Evolutionary conservation across 192 early-diverging fungal genomes (phyloP).

Genomic region (Coemansia sp.): DNA sequence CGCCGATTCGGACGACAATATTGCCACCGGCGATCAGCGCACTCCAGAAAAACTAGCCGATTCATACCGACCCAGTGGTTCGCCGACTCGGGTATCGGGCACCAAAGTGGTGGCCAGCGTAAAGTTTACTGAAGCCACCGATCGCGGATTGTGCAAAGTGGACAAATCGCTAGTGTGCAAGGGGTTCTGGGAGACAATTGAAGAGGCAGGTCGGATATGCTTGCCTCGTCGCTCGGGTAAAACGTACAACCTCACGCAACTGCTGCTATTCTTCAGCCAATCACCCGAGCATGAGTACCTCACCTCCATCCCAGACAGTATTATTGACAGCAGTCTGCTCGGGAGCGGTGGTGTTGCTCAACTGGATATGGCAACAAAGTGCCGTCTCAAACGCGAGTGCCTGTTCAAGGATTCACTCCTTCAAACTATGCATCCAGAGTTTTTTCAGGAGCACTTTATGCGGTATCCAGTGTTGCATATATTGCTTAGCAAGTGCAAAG

Average conservation of each 20-base stretch:
- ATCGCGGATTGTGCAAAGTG: slow-evolving; percentile 16
- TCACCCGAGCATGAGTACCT: slow-evolving; percentile 15
- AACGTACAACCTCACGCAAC: slow-evolving; percentile 46
- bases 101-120: slow-evolving; percentile 24
- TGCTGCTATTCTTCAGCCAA: slow-evolving; percentile 43
- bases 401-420: slow-evolving; percentile 35
- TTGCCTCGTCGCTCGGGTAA: slow-evolving; percentile 43
- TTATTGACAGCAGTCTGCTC: not conserved
- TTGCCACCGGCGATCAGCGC: not conserved
- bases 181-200: slow-evolving; percentile 36
- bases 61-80: slow-evolving; percentile 31
- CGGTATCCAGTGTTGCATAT: slow-evolving; percentile 40
- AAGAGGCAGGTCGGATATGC: slow-evolving; percentile 32
- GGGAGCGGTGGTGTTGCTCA: not conserved
- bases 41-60: slow-evolving; percentile 24
- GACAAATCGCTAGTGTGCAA: slow-evolving; percentile 50
- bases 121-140: not conserved
- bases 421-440: slow-evolving; percentile 22
- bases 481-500: slow-evolving; percentile 23
- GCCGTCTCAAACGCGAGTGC: slow-evolving; percentile 30
- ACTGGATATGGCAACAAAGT: slow-evolving; percentile 23
- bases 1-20: not conserved
- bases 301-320: slow-evolving; percentile 10
- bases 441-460: slow-evolving; percentile 41
- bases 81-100: slow-evolving; percentile 38